Base-by-base conservation (phyloP, 2,329 filamentous ascomycete species). In the Geoglossum cookeanum region DNA sequence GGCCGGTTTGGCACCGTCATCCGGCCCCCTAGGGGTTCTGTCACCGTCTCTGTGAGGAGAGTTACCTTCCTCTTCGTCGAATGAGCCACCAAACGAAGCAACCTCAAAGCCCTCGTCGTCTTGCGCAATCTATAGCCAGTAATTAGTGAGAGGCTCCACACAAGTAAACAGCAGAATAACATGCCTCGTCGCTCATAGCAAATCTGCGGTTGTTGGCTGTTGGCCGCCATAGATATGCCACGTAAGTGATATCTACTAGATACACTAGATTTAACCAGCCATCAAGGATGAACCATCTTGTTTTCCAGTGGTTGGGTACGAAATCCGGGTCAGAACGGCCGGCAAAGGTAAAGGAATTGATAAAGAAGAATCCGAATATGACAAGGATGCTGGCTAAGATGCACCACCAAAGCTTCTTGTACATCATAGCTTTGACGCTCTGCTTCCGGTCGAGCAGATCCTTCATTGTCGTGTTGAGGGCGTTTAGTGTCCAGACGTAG, bases 101-200 rank as follows among this genome's bases (percentile, higher is more conserved):
- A 98, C 94, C 67, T 97, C 92, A 68, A 98, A 98, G 39, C 92
- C 92, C 66, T 97, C 91, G 64, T 98, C 92, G 65, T 98, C 92
- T 78, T 97, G 92, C 2, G 92, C 91, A 66, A 98, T 84, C 79
- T 83, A 60, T 45, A 54, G 6, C 3, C 7, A 17, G 42, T 4
- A 4, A 13, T 57, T n/a, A 57, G 55, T 45, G n/a, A 27, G 3
- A 6, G 27, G 30, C 22, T 55, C 29, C 17, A 17, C 33, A 32
- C 27, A n/a, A 37, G 32, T 9, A 22, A 39, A 30, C n/a, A 27
- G 22, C 11, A 15, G 33, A 55, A 42, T 15, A 30, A 56, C 73
- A 65, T 74, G 82, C 80, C 76, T 98, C 92, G 66, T 98, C 92
- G 72, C 87, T 94, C 92, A 98, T 98, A 61, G 92, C 92, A 65